Base-by-base conservation (phyloP, 2,329 filamentous ascomycete genomes). In the Trichoderma pleuroti region DNA sequence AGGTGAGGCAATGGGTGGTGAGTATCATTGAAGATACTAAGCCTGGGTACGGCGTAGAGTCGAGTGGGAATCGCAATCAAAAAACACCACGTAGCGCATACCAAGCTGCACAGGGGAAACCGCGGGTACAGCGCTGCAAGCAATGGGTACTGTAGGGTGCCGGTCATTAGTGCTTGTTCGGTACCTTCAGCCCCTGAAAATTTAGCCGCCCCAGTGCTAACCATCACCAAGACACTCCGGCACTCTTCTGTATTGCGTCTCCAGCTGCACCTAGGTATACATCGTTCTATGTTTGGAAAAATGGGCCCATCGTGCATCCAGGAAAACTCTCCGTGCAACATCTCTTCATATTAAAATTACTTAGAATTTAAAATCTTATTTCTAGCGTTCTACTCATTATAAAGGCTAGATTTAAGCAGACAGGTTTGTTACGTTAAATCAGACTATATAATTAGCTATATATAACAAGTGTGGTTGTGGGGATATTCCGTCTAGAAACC, bases 401-500 rank as follows among this genome's bases (percentile, higher is more conserved):
- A 52, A 69, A 12, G 39, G 57, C 46, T 64, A 65, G 60, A 61
- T 65, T 57, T 32, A 65, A 70, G 46, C 42, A 70, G 49, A 28
- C 28, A 70, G 61, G 54, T 65, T 64, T 64, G n/a, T 18, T 70
- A 26, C n/a, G 49, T 39, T 28, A 70, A 54, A 70, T 65, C 28
- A 65, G 32, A 42, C 60, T 70, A 64, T 64, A 65, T 70, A 42
- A 64, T 54, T 65, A 36, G 59, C 39, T 63, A 63, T 54, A 64
- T 69, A 70, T 70, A 24, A 65, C 32, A 65, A 39, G 34, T 56
- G 46, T 24, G 36, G n/a, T 56, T 39, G 28, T 56, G 9, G 36
- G 36, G 36, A 61, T 30, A n/a, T 68, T 52, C 66, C 56, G 30
- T 68, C 39, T 75, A 85, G 73, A 87, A 87, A 26, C 85, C 85